Conservation (phyloP, 2,329 filamentous ascomycete species). For the Epichloe bromicola region DNA sequence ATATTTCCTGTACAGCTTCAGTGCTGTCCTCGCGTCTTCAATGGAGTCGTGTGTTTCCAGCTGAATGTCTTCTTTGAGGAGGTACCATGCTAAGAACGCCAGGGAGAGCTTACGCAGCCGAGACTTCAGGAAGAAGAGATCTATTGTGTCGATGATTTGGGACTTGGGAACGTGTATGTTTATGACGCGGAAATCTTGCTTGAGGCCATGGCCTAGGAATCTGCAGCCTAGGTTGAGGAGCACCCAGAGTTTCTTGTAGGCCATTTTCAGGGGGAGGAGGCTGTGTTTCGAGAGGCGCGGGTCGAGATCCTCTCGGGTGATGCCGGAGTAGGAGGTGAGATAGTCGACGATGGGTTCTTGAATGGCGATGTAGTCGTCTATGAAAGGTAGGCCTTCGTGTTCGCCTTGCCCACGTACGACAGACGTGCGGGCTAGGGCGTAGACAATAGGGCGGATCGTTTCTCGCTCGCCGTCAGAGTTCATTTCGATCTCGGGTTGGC, state of each 20-base stretch:
- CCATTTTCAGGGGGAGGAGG: conserved; percentile 73
- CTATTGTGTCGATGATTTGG: conserved; percentile 89
- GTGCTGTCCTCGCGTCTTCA: conserved; percentile 82
- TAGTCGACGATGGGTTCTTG: conserved; percentile 90
- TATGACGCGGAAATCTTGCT: conserved; percentile 93
- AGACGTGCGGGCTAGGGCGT: conserved; percentile 85
- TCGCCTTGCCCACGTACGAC: conserved; percentile 71
- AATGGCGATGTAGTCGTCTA: conserved; percentile 93
- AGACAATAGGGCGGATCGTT: conserved; percentile 80
- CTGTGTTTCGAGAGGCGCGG: conserved; percentile 66
- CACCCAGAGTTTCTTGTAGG: conserved; percentile 97
- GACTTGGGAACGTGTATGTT: conserved; percentile 88
- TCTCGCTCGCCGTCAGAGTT: conserved; percentile 87
- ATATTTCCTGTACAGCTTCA: conserved; percentile 82
- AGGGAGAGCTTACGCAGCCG: conserved; percentile 79
- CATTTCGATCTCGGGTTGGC: conserved; percentile 90
- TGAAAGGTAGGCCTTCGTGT: conserved; percentile 73
- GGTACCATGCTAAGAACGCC: conserved; percentile 79
- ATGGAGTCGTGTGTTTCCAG: conserved; percentile 87
- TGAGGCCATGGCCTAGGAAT: conserved; percentile 87
- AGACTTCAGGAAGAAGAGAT: conserved; percentile 72
- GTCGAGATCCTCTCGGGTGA: conserved; percentile 75
- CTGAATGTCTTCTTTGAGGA: conserved; percentile 91
- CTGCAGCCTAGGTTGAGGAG: conserved; percentile 86
- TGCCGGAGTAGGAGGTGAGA: conserved; percentile 85